phyloP scores from a whole-genome alignment of 2,329 filamentous ascomycete species.

The Sclerotinia nivalis region DNA sequence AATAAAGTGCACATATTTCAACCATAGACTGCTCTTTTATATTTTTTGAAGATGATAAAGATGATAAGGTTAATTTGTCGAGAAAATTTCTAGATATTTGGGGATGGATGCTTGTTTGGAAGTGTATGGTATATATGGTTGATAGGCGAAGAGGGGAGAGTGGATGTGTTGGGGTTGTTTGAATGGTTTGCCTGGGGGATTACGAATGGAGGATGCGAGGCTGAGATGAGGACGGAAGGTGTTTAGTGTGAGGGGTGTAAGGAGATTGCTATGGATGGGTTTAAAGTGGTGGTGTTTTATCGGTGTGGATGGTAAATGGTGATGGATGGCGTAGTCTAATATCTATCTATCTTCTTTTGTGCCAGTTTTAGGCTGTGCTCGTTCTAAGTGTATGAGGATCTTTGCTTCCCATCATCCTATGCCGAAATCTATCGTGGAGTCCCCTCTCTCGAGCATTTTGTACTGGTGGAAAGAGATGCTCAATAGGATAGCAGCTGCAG shows the following conservation, averaged over 20 bases:
- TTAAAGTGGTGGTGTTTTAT: not conserved
- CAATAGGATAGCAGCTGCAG: not conserved
- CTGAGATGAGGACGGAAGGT: not conserved
- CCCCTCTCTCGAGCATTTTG: fast-evolving
- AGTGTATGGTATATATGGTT: not conserved
- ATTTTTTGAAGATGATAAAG: too few species aligned
- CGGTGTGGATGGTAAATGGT: not conserved
- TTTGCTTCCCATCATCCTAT: too few species aligned
- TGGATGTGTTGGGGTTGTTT: not conserved
- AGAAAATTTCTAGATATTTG: not conserved
- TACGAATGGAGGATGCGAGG: not conserved
- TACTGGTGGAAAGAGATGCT: not conserved
- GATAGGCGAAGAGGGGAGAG: too few species aligned
- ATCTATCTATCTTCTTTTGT: not conserved
- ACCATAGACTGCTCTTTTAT: too few species aligned
- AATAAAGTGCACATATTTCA: too few species aligned
- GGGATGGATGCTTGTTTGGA: not conserved
- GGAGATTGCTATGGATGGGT: not conserved
- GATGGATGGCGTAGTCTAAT: not conserved
- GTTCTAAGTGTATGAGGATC: not conserved
- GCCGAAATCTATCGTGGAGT: not conserved
- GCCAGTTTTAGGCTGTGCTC: not conserved
- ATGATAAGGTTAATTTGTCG: not conserved
- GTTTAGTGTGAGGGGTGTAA: not conserved
- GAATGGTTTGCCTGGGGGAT: not conserved